Percentiles rank a stretch among this genome's conserved stretches.
Conservation (phyloP, 768 basidiomycete genomes). For the Strobilomyces dryophilus region DNA sequence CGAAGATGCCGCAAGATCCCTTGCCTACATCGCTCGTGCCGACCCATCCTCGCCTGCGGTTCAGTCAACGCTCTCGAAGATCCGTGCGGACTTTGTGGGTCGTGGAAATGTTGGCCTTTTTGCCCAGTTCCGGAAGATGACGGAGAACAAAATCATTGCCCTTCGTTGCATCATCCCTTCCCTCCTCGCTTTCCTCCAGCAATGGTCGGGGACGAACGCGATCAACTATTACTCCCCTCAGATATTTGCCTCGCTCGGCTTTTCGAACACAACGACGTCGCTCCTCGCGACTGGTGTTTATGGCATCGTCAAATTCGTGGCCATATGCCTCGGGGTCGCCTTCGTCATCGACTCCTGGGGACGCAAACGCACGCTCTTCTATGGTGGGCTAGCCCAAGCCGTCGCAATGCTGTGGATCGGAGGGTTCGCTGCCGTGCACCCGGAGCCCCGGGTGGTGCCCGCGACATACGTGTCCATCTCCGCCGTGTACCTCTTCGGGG, state of each 20-base stretch:
- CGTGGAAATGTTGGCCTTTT: slow-evolving; percentile 24
- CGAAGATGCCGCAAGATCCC: slow-evolving; percentile 32
- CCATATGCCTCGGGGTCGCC: slow-evolving; percentile 9
- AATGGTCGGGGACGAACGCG: slow-evolving; percentile 40
- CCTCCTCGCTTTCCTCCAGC: slow-evolving; percentile 34
- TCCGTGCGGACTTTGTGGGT: slow-evolving; percentile 31
- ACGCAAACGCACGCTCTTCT: slow-evolving; percentile 17
- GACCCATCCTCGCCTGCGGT: slow-evolving; percentile 26
- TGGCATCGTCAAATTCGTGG: slow-evolving; percentile 37
- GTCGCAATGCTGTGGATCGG: slow-evolving; percentile 37
- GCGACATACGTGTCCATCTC: background rate
- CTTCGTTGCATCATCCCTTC: slow-evolving; percentile 32
- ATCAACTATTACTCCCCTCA: slow-evolving; percentile 39
- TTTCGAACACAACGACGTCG: slow-evolving; percentile 29
- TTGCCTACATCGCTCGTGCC: slow-evolving; percentile 26
- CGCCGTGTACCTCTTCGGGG: slow-evolving; percentile 34
- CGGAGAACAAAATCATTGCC: slow-evolving; percentile 27
- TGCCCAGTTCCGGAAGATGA: slow-evolving; percentile 31
- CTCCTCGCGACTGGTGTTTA: slow-evolving; percentile 40
- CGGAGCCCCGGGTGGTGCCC: slow-evolving; percentile 2
- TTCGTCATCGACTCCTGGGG: background rate
- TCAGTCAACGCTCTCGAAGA: slow-evolving; percentile 31
- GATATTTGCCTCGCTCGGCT: slow-evolving; percentile 34
- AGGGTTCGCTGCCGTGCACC: slow-evolving; percentile 29
- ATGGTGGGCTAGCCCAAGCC: slow-evolving; percentile 36